Conservation (phyloP, 2,329 filamentous ascomycete genomes). For the Cladobotryum mycophilum region DNA sequence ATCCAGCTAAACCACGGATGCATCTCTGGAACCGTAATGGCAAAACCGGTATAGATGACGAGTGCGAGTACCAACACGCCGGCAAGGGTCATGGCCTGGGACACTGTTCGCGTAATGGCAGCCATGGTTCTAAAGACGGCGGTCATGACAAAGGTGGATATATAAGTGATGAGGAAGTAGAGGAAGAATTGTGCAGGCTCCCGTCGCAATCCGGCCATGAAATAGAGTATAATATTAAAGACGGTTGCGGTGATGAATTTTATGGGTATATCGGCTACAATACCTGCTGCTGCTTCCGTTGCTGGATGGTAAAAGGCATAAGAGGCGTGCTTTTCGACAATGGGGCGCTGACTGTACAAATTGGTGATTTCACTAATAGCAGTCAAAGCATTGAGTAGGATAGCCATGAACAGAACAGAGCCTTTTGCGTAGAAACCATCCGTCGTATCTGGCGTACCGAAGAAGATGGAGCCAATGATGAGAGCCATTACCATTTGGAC, state of each 20-base stretch:
- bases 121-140: conserved; percentile 71
- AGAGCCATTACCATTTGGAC: conserved; percentile 51
- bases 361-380: conserved; percentile 49
- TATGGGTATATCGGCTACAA: conserved; percentile 50
- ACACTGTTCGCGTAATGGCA: conserved; percentile 59
- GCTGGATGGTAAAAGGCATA: conserved; percentile 47
- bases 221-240: conserved; percentile 55
- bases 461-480: conserved; percentile 58
- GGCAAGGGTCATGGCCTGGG: conserved; percentile 48
- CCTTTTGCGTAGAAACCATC: conserved; percentile 48
- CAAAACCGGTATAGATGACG: conserved; percentile 55
- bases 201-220: conserved; percentile 47
- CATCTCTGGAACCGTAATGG: conserved; percentile 50
- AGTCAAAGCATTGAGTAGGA: conserved; percentile 53
- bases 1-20: conserved; percentile 72
- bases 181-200: conserved; percentile 67
- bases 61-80: conserved; percentile 53
- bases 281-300: conserved; percentile 48
- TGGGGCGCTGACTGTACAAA: conserved; percentile 38
- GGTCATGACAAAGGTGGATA: conserved; percentile 65
- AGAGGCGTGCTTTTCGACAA: conserved; percentile 43
- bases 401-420: conserved; percentile 53
- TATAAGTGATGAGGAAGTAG: conserved; percentile 64
- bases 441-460: conserved; percentile 42
- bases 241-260: conserved; percentile 44